Evolutionary conservation across 345 rosid species (phyloP), one percentile per base, ranked within the genome.

Genomic region (Luvunga scandens): DNA sequence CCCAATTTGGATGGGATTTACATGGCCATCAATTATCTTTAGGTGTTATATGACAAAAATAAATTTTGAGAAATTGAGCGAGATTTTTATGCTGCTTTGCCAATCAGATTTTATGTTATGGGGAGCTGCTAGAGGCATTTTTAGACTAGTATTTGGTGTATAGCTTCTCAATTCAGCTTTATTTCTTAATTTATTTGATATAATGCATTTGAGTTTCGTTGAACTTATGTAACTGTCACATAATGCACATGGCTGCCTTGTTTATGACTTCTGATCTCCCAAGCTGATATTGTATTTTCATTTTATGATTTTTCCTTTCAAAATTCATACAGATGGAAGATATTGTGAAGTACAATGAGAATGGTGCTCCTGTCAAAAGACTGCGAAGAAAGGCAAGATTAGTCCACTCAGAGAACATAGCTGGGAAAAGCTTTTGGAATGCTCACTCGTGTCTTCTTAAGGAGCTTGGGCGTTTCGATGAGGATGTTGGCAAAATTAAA

Each of bases 391-490:
- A 85, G 79, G 83, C 85, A 72, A 76, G 71, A 81, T 78, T 77
- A 45, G 75, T 89, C 77, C 94, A 89, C 75, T 79, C 87, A 3
- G 90, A 90, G 81, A 87, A 90, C 62, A 88, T 92, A 70, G 85
- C 93, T 45, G 89, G 86, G 57, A 89, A 75, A 88, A 83, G 65
- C 69, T 91, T 93, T 84, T 95, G 99, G 99, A 92, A 88, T 86
- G 86, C 80, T 80, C 86, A 92, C 10, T 81, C 82, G 4, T 75
- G 78, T 75, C 92, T 93, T 66, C n/a, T 81, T 21, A 85, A 77
- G 61, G 93, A 89, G 77, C 62, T 95, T 73, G 96, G 98, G 60
- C 45, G 67, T 69, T 90, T 93, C 80, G 75, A 85, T 7, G 81
- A 85, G 68, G 91, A 95, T 65, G 74, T 86, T 83, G 71, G 85